Base-by-base conservation (phyloP, 768 basidiomycete genomes). In the Russula compacta region DNA sequence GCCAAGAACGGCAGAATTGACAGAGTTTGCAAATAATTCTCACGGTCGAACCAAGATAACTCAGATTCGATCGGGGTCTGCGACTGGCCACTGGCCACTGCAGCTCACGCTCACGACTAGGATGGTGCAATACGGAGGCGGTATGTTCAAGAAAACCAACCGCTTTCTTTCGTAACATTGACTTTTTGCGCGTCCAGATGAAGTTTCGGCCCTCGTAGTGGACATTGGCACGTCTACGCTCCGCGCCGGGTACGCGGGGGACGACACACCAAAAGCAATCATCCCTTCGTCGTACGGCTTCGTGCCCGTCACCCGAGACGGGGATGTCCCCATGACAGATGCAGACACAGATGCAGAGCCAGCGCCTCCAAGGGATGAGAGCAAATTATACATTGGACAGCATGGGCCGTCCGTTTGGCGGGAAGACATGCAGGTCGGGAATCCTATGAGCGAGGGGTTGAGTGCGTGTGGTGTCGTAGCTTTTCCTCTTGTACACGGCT, bases 171-270 rank as follows among this genome's bases (percentile, higher is more conserved):
- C 19, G 4, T 60, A 7, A 32, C 43, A 35, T 38, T 63, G 36
- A 57, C n/a, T 42, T 15, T 56, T 6, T 40, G 52, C 51, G n/a
- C 39, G 3, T 29, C 12, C 62, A 97, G 95, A 98, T 71, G 95
- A 98, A 76, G 93, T 98, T n/a, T 89, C 93, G 39, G 97, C 95
- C 35, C 77, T 98, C 55, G 97, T 98, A 24, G 77, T 99, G 40
- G 97, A 99, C 76, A 88, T 98, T 70, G 97, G 97, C 33, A 79
- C 89, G 11, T 87, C 89, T 29, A 88, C 92, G 9, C 76, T 95
- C 56, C 86, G 97, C 71, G 92, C 93, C 11, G 97, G 97, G 56
- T 97, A 98, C 73, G 95, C 97, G 11, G 97, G 97, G 49, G 95
- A 98, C 74, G 97, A 98, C 69, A 83, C 89, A 11, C 97, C 97